These are phyloP conservation scores for Arthrobotrys musiformis DNA, from an alignment of 2,329 filamentous ascomycete species.

Conservation along the genomic window DNA sequence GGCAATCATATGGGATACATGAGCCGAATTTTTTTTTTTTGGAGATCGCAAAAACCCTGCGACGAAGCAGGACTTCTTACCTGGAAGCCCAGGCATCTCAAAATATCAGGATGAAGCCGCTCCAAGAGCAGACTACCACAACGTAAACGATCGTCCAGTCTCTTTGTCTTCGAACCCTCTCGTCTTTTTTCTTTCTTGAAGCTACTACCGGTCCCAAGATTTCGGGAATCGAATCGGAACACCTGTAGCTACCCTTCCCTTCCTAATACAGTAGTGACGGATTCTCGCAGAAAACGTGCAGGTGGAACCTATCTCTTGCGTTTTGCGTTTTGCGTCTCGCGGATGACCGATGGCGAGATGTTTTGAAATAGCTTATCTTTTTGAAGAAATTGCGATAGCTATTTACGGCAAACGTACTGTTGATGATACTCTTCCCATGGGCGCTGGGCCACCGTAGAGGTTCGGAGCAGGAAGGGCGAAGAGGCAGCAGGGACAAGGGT, in stretches of 20 bases:
- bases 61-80: constrained; percentile 60
- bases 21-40: background rate
- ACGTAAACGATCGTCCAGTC: constrained; percentile 45
- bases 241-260: constrained; percentile 13
- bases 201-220: constrained; percentile 38
- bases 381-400: constrained; percentile 42
- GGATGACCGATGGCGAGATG: constrained; percentile 37
- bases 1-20: background rate
- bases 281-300: constrained; percentile 29
- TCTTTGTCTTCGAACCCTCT: constrained; percentile 19
- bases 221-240: constrained; percentile 28
- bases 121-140: constrained; percentile 43
- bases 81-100: constrained; percentile 65
- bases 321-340: constrained; percentile 19
- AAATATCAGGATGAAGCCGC: constrained; percentile 41
- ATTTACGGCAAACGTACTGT: constrained; percentile 29
- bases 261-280: constrained; percentile 30
- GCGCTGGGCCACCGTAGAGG: constrained; percentile 35
- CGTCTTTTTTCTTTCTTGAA: background rate
- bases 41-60: background rate
- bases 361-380: constrained; percentile 32
- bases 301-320: constrained; percentile 2
- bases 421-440: constrained; percentile 25
- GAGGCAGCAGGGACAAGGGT: constrained; percentile 40
- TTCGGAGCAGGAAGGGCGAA: constrained; percentile 21